phyloP scores from a whole-genome alignment of 2,329 filamentous ascomycete species.

The Sporothrix mexicana region DNA sequence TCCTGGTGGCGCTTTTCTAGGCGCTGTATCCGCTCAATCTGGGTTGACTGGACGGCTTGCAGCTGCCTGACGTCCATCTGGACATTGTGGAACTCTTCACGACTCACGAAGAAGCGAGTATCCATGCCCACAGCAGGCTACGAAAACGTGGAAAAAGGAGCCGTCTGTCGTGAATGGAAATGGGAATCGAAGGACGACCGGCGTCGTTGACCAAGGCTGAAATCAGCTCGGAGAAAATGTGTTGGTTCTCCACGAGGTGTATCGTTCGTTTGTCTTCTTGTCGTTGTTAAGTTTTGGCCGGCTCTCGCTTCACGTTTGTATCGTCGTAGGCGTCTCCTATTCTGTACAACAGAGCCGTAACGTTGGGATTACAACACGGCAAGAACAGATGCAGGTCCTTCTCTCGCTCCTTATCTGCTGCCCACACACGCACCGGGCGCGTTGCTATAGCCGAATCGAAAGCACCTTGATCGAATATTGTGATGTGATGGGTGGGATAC shows the following conservation, averaged over 20 bases:
- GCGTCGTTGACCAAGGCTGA: background rate
- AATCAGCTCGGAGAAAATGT: background rate
- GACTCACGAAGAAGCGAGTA: constrained; percentile 63
- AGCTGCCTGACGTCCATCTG: constrained; percentile 74
- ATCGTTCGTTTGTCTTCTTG: background rate
- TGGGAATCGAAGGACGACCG: background rate
- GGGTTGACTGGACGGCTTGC: constrained; percentile 65
- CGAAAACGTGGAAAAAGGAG: constrained; percentile 24
- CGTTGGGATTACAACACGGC: background rate
- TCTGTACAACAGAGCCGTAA: too few relatives aligned
- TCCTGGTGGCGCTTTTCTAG: constrained; percentile 72
- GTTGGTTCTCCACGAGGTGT: background rate
- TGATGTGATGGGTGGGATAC: background rate
- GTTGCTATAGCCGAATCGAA: background rate
- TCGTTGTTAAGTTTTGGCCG: too few relatives aligned
- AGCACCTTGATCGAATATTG: background rate
- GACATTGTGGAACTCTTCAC: constrained; percentile 70
- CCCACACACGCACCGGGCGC: constrained; percentile 20
- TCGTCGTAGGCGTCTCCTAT: too few relatives aligned
- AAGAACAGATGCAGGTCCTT: background rate
- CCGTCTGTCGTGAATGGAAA: background rate
- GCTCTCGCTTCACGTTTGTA: too few relatives aligned
- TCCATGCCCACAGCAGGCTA: constrained; percentile 59
- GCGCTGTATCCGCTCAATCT: constrained; percentile 65
- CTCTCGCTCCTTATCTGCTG: constrained; percentile 8